Evolutionary conservation across 1,139 yeast species (phyloP), one percentile per base, ranked within the genome.

Genomic region (Magnusiomyces paraingens): DNA sequence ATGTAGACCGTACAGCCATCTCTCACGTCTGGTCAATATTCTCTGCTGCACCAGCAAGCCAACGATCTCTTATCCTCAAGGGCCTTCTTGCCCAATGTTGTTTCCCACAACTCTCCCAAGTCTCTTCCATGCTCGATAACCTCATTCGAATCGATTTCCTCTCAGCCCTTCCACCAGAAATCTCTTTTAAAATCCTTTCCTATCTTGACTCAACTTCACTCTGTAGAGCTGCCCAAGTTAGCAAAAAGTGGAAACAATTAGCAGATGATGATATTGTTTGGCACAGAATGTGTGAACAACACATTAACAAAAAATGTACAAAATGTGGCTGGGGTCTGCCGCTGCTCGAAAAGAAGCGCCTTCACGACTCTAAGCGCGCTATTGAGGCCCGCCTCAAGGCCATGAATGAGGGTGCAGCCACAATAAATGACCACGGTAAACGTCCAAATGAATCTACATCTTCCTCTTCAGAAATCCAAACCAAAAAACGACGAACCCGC

Each of bases 241-340:
- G 91, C 45, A 78, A 82, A 52, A 80, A 80, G 55, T 93, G 99
- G 99, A 83, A 87, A 65, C 74, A 75, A 52, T 73, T 93, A 54
- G 98, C 99, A 1, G 97, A 93, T 69, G 97, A 91, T 67, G 98
- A 93, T 65, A 73, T 95, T 53, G 98, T 93, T 5, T 93, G 99
- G 99, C 95, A 93, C 68, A 90, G 93, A 62, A 86, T 93, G 93
- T 93, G 99, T 69, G 96, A 90, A 68, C 99, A 93, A 70, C 99
- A 93, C 68, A 93, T 93, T 56, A 99, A 93, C 70, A 77, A 95
- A 57, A 93, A 93, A 69, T 93, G 99, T 71, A 96, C 97, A 47
- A 89, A 88, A 67, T 93, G 99, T 74, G 99, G 99, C 11, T 93
- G 99, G 99, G 99, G 99, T 4, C 75, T 93, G 61, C 99, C 99